Evolutionary conservation across 768 basidiomycete genomes (phyloP), one percentile per base, ranked within the genome.

Genomic region (Xerocomellus dryophilus): DNA sequence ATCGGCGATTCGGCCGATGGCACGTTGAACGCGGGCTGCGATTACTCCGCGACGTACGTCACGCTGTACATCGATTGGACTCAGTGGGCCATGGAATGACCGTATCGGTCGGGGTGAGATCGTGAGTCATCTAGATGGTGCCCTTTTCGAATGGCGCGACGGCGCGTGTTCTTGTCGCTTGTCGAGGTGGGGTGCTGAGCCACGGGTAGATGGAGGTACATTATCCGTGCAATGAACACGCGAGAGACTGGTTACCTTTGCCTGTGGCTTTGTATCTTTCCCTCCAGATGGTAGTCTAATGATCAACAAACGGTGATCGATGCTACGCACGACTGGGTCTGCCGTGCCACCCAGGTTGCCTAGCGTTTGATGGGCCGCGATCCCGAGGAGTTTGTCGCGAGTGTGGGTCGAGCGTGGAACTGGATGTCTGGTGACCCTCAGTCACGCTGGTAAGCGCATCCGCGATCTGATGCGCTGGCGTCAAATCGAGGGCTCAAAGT

Each of bases 31-130:
- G 88, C 87, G 11, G 90, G 92, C 53, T 94, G 92, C 72, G 95
- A 96, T 72, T 95, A 94, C 72, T 94, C 91, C 7, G 89, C 93
- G 2, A 94, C 94, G 1, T 95, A 94, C 67, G 80, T 94, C 39
- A 81, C 82, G 11, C 73, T 98, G 45, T 71, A 80, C 53, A 95
- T 88, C 2, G 60, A 67, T 35, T 73, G 82, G 77, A 81, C 53
- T 81, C 93, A 44, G 78, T 84, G 42, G 90, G 92, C 14, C 83
- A 92, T 66, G 91, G 89, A 43, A 88, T 92, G 91, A 92, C 91
- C n/a, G 15, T 94, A 93, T 93, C 61, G 91, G 93, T 0, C 84
- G 93, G 25, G 95, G 93, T 62, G 93, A 96, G 57, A 93, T 95
- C 57, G 94, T 89, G 64, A 47, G 73, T 65, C 43, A 34, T 42